Conservation (phyloP, 345 rosid species). For the Populus deltoides region DNA sequence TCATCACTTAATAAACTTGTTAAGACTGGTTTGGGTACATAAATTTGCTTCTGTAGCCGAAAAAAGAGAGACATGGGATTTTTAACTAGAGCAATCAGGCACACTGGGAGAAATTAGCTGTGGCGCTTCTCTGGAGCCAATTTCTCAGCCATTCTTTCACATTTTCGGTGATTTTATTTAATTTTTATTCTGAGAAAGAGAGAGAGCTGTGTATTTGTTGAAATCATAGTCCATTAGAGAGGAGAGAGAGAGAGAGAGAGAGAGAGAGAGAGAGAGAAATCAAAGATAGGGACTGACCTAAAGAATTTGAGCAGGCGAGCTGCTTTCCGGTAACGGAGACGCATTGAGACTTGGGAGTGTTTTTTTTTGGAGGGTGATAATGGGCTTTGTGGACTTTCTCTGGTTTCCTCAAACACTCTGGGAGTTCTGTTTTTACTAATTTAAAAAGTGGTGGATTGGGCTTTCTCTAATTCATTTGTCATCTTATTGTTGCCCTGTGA, state of each 20-base stretch:
- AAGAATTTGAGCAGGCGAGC: background rate
- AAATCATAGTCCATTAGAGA: background rate
- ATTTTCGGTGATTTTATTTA: conserved; percentile 6
- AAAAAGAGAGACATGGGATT: background rate
- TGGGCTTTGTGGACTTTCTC: background rate
- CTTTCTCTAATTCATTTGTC: background rate
- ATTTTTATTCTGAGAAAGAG: background rate
- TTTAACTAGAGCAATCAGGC: background rate
- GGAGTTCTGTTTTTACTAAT: background rate
- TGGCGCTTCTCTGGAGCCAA: conserved; percentile 68
- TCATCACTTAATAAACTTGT: no score
- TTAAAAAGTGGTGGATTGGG: background rate
- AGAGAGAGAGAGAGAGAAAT: background rate
- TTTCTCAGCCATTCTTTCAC: conserved; percentile 51
- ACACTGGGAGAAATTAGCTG: conserved; percentile 6
- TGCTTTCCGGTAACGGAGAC: background rate
- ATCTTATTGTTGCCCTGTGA: no score
- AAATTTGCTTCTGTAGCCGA: background rate
- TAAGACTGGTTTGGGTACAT: background rate
- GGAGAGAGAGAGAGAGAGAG: background rate
- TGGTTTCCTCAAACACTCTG: background rate
- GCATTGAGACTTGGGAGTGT: background rate
- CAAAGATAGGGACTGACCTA: background rate
- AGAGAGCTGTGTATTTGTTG: background rate
- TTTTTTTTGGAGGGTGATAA: background rate